Evolutionary conservation across 2,329 filamentous ascomycete genomes (phyloP).

Genomic region (Pseudogymnoascus sp.): DNA sequence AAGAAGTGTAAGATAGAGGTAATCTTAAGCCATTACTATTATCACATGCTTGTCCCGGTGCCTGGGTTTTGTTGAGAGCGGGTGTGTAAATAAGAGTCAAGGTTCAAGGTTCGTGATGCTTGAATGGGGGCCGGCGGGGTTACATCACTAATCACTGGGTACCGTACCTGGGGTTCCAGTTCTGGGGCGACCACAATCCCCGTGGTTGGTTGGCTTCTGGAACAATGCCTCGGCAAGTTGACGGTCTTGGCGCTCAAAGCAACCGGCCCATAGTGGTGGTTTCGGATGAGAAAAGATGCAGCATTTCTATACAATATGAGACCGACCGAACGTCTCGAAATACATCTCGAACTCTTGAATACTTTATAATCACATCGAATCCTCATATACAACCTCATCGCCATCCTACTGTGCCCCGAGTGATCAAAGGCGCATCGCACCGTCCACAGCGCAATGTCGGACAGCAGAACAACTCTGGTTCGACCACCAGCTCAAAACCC

Average conservation of each 20-base stretch:
- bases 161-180: background rate
- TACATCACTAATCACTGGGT: background rate
- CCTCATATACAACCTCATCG: background rate
- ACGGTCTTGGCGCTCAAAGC: background rate
- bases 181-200: background rate
- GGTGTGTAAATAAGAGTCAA: background rate
- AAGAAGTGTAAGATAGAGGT: slow-evolving; percentile 2
- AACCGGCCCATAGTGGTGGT: background rate
- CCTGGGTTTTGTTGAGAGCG: background rate
- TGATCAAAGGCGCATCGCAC: background rate
- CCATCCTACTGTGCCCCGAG: background rate
- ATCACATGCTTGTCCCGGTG: background rate
- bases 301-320: slow-evolving; percentile 2
- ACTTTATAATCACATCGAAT: background rate
- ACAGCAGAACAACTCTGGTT: slow-evolving; percentile 53
- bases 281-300: slow-evolving; percentile 1
- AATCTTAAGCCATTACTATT: slow-evolving; percentile 4
- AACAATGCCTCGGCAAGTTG: slow-evolving; percentile 2
- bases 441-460: slow-evolving; percentile 19
- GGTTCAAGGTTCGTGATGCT: background rate
- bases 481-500: slow-evolving; percentile 66
- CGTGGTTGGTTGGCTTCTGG: slow-evolving; percentile 1
- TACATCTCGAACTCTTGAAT: background rate
- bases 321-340: background rate
- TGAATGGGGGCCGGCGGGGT: background rate